Percentiles rank a stretch among this genome's conserved stretches.
These are phyloP conservation scores for Euptelea pleiosperma DNA, from an alignment of 164 flowering plant genomes.

Conservation along the genomic window DNA sequence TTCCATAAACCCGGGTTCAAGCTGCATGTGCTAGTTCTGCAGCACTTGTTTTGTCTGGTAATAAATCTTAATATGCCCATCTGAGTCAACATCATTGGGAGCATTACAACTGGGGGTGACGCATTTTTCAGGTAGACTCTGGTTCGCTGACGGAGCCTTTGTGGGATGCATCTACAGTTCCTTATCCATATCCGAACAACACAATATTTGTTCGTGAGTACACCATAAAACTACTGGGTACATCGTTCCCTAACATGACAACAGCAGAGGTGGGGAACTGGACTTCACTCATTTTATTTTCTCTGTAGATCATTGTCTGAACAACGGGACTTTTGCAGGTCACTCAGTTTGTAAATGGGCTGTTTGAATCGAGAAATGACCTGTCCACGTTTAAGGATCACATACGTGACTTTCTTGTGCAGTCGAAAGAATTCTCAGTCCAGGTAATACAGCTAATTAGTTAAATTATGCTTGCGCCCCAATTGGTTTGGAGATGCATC, in stretches of 20 bases:
- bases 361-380: conserved; percentile 81
- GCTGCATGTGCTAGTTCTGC: conserved; percentile 87
- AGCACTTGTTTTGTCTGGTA: conserved; percentile 94
- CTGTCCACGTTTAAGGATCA: conserved; percentile 70
- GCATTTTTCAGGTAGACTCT: conserved; percentile 64
- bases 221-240: conserved; percentile 78
- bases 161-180: conserved; percentile 81
- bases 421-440: conserved; percentile 95
- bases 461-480: not conserved
- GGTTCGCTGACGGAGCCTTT: conserved; percentile 81
- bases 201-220: conserved; percentile 69
- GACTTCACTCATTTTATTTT: not conserved
- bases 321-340: conserved; percentile 43
- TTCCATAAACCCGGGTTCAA: conserved; percentile 99
- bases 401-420: conserved; percentile 91
- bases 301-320: not conserved
- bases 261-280: conserved; percentile 55
- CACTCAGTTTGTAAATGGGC: conserved; percentile 77
- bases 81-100: not conserved
- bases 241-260: conserved; percentile 97
- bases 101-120: not conserved
- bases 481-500: not conserved
- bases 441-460: conserved; percentile 58
- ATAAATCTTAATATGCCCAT: not conserved
- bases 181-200: conserved; percentile 73